Evolutionary conservation across 1,284 basidiomycete genomes (phyloP), one percentile per base, ranked within the genome.

Genomic region (Heterobasidion irregulare): DNA sequence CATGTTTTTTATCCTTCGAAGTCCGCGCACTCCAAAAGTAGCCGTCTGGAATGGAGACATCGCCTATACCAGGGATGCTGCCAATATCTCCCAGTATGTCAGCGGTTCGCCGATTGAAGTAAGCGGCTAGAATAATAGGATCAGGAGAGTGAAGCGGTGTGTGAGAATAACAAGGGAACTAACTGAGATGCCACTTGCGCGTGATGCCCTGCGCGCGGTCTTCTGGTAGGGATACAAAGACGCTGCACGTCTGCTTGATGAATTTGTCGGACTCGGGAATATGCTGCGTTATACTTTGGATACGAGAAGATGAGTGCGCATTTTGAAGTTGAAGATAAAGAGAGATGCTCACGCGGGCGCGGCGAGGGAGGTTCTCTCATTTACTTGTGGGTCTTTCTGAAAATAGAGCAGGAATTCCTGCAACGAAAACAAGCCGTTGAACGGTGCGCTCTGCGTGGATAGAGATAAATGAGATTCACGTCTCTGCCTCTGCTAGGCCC

Each of bases 191-290:
- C 87, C 87, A 90, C 67, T 90, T 90, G 59, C 88, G 81, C 53
- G 80, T 72, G 50, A 82, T 74, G 49, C 81, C 82, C 60, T 78
- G 78, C 36, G 78, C 70, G 53, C 78, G 75, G 67, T 89, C 87
- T 58, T 77, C 75, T 33, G 85, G 86, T 53, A 89, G 72, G 46
- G 78, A 80, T 57, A 90, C 87, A 62, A 84, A 79, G 49, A 89
- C 88, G 62, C 84, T 87, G 68, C 89, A 90, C n/a, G 87, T 90
- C 67, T 90, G 87, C 69, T 90, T 90, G 66, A 89, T 84, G 59
- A 90, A 72, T 54, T 80, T 84, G 78, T 47, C 59, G n/a, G 48
- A 55, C 10, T 63, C 60, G n/a, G 50, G 52, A 5, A 26, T 26
- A 26, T 26, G 26, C 26, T 26, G 46, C 66, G 68, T 53, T 69